Conservation (phyloP, 2,329 filamentous ascomycete genomes). For the Trichocomaceae sp. region DNA sequence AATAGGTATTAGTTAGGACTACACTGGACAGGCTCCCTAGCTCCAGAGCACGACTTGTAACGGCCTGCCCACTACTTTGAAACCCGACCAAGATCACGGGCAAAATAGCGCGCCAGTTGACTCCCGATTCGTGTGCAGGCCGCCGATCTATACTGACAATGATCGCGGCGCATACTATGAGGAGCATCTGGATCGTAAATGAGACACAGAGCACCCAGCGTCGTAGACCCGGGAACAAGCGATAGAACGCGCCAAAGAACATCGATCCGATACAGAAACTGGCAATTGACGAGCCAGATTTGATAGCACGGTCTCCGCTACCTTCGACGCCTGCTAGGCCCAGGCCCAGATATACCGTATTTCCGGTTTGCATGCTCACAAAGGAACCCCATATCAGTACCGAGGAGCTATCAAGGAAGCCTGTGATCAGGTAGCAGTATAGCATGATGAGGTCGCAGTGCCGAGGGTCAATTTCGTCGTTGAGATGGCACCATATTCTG, state of each 20-base stretch:
- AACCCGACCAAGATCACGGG: conserved; percentile 67
- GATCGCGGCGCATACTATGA: conserved; percentile 48
- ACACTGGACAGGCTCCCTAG: conserved; percentile 66
- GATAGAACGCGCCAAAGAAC: conserved; percentile 63
- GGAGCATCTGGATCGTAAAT: conserved; percentile 47
- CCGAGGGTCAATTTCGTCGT: conserved; percentile 50
- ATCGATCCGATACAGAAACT: conserved; percentile 68
- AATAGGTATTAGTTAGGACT: conserved; percentile 75
- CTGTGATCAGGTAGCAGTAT: conserved; percentile 68
- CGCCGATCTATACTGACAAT: conserved; percentile 44
- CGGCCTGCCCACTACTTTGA: conserved; percentile 70
- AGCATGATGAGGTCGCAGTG: conserved; percentile 64
- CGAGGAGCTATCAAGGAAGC: conserved; percentile 67
- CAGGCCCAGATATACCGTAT: conserved; percentile 68
- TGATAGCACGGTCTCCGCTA: conserved; percentile 52
- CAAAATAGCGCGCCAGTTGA: conserved; percentile 53
- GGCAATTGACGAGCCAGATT: conserved; percentile 62
- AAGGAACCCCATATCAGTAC: conserved; percentile 74
- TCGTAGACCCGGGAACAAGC: conserved; percentile 38
- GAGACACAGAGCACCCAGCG: conserved; percentile 45
- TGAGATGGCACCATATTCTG: conserved; percentile 13
- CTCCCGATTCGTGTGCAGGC: conserved; percentile 1
- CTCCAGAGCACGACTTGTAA: conserved; percentile 63
- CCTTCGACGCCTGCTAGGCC: conserved; percentile 53
- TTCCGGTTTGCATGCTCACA: conserved; percentile 45